Evolutionary conservation across 441 rosid species (phyloP).

Genomic region (Gossypium gossypioides): DNA sequence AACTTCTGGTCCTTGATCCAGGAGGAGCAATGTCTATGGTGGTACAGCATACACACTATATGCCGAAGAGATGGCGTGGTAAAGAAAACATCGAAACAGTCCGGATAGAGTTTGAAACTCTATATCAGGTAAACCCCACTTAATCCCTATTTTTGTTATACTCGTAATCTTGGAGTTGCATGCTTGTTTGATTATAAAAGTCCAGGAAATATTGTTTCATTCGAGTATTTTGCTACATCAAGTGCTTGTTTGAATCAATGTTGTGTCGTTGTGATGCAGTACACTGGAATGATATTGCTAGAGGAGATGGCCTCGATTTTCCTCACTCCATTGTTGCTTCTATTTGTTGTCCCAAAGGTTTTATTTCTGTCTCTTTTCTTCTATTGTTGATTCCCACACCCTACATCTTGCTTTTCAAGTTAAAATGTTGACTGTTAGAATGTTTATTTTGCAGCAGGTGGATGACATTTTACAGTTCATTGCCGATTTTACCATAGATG

Average conservation of each 20-base stretch:
- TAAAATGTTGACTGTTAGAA: slow-evolving; percentile 1
- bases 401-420: slow-evolving; percentile 5
- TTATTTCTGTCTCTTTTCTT: not conserved
- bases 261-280: slow-evolving; percentile 37
- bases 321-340: slow-evolving; percentile 80
- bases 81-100: slow-evolving; percentile 61
- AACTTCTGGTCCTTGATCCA: slow-evolving; percentile 76
- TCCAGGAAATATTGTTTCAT: not conserved
- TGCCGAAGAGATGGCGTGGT: slow-evolving; percentile 97
- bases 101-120: slow-evolving; percentile 71
- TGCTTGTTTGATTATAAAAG: not conserved
- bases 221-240: not conserved
- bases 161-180: not conserved
- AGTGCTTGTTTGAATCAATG: not conserved
- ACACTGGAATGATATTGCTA: slow-evolving; percentile 86
- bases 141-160: not conserved
- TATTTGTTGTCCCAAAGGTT: slow-evolving; percentile 86
- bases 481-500: slow-evolving; percentile 56
- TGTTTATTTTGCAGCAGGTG: slow-evolving; percentile 59
- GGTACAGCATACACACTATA: slow-evolving; percentile 84
- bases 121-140: slow-evolving; percentile 62
- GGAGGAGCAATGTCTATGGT: slow-evolving; percentile 80
- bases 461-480: slow-evolving; percentile 89
- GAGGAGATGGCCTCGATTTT: slow-evolving; percentile 97
- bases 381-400: not conserved